phyloP scores from a whole-genome alignment of 2,329 filamentous ascomycete species.

The Dothideomycetes sp. region DNA sequence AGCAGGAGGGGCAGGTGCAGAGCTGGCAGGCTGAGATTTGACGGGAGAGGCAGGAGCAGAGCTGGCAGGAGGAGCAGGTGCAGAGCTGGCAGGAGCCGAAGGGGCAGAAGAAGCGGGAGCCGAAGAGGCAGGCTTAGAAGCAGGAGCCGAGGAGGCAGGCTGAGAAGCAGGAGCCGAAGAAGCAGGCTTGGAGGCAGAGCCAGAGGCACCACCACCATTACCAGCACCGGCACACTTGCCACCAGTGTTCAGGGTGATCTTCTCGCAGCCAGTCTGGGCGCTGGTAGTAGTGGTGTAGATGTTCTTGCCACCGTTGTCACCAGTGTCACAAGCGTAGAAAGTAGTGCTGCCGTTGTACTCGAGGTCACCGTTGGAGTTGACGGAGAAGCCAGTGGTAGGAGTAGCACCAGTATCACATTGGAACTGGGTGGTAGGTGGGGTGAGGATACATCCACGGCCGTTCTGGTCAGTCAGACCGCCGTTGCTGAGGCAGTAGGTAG shows the following conservation, averaged over 20 bases:
- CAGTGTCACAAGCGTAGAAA: slow-evolving; percentile 53
- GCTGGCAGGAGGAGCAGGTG: not conserved
- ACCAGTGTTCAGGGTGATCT: slow-evolving; percentile 17
- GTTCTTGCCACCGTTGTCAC: slow-evolving; percentile 41
- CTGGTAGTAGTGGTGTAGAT: slow-evolving; percentile 18
- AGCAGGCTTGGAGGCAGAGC: slow-evolving; percentile 3
- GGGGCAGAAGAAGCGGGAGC: slow-evolving; percentile 4
- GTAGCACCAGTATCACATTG: slow-evolving; percentile 48
- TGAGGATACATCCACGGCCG: slow-evolving; percentile 53
- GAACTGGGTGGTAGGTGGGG: slow-evolving; percentile 47
- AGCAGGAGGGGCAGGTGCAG: slow-evolving; percentile 9
- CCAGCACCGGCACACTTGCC: slow-evolving; percentile 16
- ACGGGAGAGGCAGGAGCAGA: not conserved
- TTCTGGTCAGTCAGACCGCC: slow-evolving; percentile 44
- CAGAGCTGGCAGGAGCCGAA: not conserved
- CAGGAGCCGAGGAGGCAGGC: slow-evolving; percentile 5
- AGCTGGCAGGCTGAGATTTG: not conserved
- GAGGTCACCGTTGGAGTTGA: slow-evolving; percentile 43
- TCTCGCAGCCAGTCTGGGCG: slow-evolving; percentile 17
- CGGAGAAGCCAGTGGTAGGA: slow-evolving; percentile 39
- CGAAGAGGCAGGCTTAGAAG: slow-evolving; percentile 1
- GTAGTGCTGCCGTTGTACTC: slow-evolving; percentile 40
- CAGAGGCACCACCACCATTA: not conserved
- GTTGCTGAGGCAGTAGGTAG: slow-evolving; percentile 44
- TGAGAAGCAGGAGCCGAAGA: slow-evolving; percentile 7